Evolutionary conservation across 371 early-diverging fungal species (phyloP), one percentile per base, ranked within the genome.

Genomic region (Zopfochytrium polystomum): DNA sequence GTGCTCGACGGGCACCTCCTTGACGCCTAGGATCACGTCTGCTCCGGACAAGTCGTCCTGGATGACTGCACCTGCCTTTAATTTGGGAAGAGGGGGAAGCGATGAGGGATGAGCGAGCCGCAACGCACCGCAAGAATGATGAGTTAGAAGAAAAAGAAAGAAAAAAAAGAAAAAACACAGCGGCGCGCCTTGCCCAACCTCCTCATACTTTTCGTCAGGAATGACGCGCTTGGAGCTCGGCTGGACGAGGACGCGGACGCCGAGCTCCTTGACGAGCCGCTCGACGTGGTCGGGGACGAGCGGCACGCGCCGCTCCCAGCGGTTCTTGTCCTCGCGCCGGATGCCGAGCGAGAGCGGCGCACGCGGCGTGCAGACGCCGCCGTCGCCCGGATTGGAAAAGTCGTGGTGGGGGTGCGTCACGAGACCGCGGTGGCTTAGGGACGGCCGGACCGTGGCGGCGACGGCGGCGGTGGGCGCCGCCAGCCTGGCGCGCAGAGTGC

Each of bases 1-100:
- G 52, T 89, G 76, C 47, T 79, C 71, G 20, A 80, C 79, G n/a
- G 96, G 95, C 1, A 98, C 94, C 66, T 98, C 98, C 72, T 98
- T 98, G 58, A 98, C 94, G 20, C 97, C 98, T 45, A 98, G 66
- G 35, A 98, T 93, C 23, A 95, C 72, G 73, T 98, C 96, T 4
- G 95, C 94, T 11, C 68, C 70, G 3, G 88, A 82, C 22, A 98
- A 75, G 63, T 97, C 95, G 57, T 95, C 92, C n/a, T 84, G 76
- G 23, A 97, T 59, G 7, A 74, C 77, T 15, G 98, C 96, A 1
- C 97, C 96, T 15, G 87, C 96, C 85, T 90, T 69, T n/a, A 22
- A 52, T 9, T 22, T 43, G 43, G 7, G 9, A 27, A 35, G 25
- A 47, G 4, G 23, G 27, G 35, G 48, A 55, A 32, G 34, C 2